Evolutionary conservation across 2,329 filamentous ascomycete species (phyloP).

Genomic region (Alternaria brassicicola): DNA sequence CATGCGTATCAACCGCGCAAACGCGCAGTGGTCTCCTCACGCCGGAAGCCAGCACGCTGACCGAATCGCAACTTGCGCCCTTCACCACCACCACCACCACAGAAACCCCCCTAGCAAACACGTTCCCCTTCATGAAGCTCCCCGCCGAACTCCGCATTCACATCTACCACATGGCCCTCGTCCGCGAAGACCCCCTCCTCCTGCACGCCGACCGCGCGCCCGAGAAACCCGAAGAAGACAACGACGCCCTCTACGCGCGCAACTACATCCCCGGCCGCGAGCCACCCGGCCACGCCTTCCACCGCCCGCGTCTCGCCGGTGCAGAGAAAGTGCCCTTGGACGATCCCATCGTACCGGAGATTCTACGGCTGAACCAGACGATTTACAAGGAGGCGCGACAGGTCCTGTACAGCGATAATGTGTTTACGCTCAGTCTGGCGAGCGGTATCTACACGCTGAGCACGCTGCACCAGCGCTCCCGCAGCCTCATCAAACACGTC

Average conservation of each 20-base stretch:
- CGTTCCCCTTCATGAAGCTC: constrained; percentile 52
- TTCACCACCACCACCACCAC: neutral
- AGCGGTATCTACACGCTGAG: constrained; percentile 48
- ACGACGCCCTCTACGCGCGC: neutral
- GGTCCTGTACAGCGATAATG: constrained; percentile 42
- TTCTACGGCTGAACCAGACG: constrained; percentile 50
- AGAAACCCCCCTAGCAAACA: neutral
- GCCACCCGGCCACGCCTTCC: neutral
- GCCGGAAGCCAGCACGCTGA: constrained; percentile 26
- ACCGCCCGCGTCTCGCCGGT: neutral
- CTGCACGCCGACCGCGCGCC: constrained; percentile 33
- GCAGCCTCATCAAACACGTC: constrained; percentile 53
- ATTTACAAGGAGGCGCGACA: constrained; percentile 46
- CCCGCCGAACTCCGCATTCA: constrained; percentile 55
- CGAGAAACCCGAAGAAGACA: constrained; percentile 19
- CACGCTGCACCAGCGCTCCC: constrained; percentile 51
- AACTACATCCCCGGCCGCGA: neutral
- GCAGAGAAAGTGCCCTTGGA: constrained; percentile 1
- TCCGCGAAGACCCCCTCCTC: constrained; percentile 35
- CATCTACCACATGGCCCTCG: constrained; percentile 51
- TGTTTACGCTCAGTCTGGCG: constrained; percentile 46
- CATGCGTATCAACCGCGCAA: neutral
- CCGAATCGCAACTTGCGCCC: constrained; percentile 16
- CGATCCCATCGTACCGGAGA: constrained; percentile 48
- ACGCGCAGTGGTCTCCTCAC: constrained; percentile 25